A percentile compares a stretch with the other conserved stretches of the same genome.
phyloP scores from a whole-genome alignment of 2,329 filamentous ascomycete genomes.

The Scedosporium minutisporum region DNA sequence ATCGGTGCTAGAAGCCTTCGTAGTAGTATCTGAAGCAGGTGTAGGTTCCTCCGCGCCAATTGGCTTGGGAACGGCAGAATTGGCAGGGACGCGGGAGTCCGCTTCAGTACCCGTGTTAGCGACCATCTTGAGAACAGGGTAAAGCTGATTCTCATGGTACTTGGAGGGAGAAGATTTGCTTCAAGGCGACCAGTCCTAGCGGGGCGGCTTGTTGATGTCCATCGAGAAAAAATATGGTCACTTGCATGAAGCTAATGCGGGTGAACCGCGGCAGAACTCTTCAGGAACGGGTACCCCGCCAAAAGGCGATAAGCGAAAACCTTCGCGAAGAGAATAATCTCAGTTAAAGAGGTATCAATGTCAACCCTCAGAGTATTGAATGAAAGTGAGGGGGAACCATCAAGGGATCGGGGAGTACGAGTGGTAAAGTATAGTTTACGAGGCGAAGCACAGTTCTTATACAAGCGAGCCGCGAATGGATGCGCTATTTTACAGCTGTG shows the following conservation, averaged over 20 bases:
- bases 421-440: too few relatives aligned
- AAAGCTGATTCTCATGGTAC: background rate
- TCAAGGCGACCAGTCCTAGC: background rate
- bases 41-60: background rate
- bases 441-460: background rate
- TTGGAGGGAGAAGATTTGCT: background rate
- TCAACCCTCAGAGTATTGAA: background rate
- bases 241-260: background rate
- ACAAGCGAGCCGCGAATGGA: background rate
- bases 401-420: too few relatives aligned
- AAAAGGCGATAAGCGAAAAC: background rate
- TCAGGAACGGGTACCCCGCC: background rate
- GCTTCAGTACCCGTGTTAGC: slow-evolving; percentile 1
- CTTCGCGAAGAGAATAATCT: background rate
- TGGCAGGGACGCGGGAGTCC: background rate
- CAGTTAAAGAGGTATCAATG: background rate
- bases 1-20: background rate
- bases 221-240: background rate
- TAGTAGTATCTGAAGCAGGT: background rate
- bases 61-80: background rate
- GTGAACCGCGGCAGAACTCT: background rate
- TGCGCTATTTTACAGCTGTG: background rate
- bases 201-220: background rate
- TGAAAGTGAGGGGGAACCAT: too few relatives aligned
- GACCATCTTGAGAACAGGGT: slow-evolving; percentile 3